Evolutionary conservation across 2,329 filamentous ascomycete species (phyloP), one percentile per base, ranked within the genome.

Genomic region (Colletotrichum spaethianum): DNA sequence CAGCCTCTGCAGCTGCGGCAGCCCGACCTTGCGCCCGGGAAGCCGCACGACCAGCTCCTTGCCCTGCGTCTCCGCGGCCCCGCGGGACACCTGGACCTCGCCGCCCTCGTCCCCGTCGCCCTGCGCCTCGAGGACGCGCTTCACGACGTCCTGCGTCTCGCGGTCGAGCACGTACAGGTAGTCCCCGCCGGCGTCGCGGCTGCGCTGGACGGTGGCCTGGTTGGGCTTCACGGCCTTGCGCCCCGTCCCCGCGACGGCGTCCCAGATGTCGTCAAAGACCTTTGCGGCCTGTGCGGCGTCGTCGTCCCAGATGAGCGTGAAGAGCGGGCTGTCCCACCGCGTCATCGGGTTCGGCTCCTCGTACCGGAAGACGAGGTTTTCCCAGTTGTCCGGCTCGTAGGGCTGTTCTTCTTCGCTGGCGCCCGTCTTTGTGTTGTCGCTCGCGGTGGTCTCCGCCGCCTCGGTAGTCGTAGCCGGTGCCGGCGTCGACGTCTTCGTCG

Each of bases 271-370:
- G 59, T 92, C 89, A 73, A 91, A 93, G 2, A 88, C 87, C 72
- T 83, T 80, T 40, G 76, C 80, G 12, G 86, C 79, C 77, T 91
- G 90, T n/a, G 87, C 88, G 69, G 87, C 87, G 67, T 88, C 88
- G 79, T 97, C 94, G 55, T 95, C 92, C 86, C 92, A 93, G 14
- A 94, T 87, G 0, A 96, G 87, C 4, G 93, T 93, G 82, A 96
- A 96, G 2, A 96, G 86, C 1, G 94, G 94, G 66, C 92, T 93
- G 80, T 97, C 94, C 94, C 94, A 97, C 53, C 93, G 86, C 2
- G 89, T 92, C 93, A 96, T 95, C 28, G 92, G 90, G 79, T 96
- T 96, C 18, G 94, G 94, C 82, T 97, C 94, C 81, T 97, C 94
- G 79, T 95, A 95, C 66, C 94, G 87, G 79, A 94, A 96, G 42